Percentiles rank a stretch among this genome's conserved stretches.
Evolutionary conservation across 2,329 filamentous ascomycete species (phyloP).

Genomic region (Fusarium sp.): DNA sequence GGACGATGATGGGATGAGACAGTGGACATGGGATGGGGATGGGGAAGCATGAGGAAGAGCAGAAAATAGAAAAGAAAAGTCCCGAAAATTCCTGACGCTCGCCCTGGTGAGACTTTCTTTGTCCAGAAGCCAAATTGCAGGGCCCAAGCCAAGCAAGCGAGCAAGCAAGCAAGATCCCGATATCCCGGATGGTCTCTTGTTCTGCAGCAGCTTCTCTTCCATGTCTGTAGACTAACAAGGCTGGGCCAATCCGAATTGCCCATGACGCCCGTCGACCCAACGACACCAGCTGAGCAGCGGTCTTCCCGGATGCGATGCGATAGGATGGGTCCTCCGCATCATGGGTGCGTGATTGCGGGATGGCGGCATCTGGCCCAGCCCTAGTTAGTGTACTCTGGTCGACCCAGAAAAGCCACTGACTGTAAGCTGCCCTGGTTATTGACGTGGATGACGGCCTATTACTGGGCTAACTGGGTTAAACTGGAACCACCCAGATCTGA

Average conservation of each 20-base stretch:
- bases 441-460: not conserved
- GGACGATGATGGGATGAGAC: slow-evolving; percentile 5
- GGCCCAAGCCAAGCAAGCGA: slow-evolving; percentile 28
- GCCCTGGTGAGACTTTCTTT: slow-evolving; percentile 14
- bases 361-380: slow-evolving; percentile 29
- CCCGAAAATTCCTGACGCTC: slow-evolving; percentile 27
- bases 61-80: slow-evolving; percentile 34
- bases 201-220: slow-evolving; percentile 11
- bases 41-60: slow-evolving; percentile 15
- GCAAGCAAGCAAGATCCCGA: slow-evolving; percentile 29
- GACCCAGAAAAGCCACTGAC: slow-evolving; percentile 4
- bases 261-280: not conserved
- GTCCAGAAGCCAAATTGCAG: slow-evolving; percentile 6
- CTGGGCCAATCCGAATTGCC: slow-evolving; percentile 8
- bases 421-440: slow-evolving; percentile 2
- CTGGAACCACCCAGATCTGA: not conserved
- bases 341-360: slow-evolving; percentile 36
- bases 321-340: slow-evolving; percentile 25
- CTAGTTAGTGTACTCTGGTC: not conserved
- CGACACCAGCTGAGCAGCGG: slow-evolving; percentile 36
- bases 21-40: not conserved
- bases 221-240: slow-evolving; percentile 4
- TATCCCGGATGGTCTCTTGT: slow-evolving; percentile 6
- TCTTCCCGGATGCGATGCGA: slow-evolving; percentile 21
- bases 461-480: not conserved